Conservation (phyloP, 371 early-diverging fungal species). For the Actinomortierella wolfii region DNA sequence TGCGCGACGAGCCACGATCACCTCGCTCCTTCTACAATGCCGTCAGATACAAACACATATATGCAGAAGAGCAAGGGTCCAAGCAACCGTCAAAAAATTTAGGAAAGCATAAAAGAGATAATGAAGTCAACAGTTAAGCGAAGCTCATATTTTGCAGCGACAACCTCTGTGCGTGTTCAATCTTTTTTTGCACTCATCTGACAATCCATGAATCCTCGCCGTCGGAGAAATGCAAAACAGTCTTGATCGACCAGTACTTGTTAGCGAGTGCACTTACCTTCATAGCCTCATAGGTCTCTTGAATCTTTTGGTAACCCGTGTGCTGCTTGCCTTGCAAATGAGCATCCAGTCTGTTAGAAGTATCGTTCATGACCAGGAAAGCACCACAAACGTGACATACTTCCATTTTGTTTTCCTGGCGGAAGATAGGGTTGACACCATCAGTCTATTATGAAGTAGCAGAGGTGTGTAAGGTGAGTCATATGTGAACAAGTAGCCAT, state of each 20-base stretch:
- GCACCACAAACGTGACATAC: slow-evolving; percentile 93
- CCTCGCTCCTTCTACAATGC: slow-evolving; percentile 21
- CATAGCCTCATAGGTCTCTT: slow-evolving; percentile 78
- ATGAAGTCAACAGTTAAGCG: neutral
- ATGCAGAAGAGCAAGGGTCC: too few species aligned
- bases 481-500: slow-evolving; percentile 6
- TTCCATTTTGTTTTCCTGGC: slow-evolving; percentile 80
- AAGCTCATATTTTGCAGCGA: too few species aligned
- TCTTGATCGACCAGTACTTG: neutral
- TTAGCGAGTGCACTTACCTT: slow-evolving; percentile 50
- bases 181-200: neutral
- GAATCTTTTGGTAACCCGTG: slow-evolving; percentile 82
- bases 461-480: slow-evolving; percentile 12
- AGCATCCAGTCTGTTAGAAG: slow-evolving; percentile 81
- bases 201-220: too few species aligned
- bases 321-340: slow-evolving; percentile 91
- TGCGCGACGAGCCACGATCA: slow-evolving; percentile 17
- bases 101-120: neutral
- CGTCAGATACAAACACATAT: neutral
- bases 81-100: too few species aligned
- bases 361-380: slow-evolving; percentile 84
- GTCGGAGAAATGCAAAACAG: neutral
- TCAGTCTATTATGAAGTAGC: slow-evolving; percentile 41
- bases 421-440: slow-evolving; percentile 67
- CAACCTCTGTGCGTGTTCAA: too few species aligned